A percentile compares a stretch with the other conserved stretches of the same genome.
phyloP scores from a whole-genome alignment of 768 basidiomycete species.

The Suillus cothurnatus region DNA sequence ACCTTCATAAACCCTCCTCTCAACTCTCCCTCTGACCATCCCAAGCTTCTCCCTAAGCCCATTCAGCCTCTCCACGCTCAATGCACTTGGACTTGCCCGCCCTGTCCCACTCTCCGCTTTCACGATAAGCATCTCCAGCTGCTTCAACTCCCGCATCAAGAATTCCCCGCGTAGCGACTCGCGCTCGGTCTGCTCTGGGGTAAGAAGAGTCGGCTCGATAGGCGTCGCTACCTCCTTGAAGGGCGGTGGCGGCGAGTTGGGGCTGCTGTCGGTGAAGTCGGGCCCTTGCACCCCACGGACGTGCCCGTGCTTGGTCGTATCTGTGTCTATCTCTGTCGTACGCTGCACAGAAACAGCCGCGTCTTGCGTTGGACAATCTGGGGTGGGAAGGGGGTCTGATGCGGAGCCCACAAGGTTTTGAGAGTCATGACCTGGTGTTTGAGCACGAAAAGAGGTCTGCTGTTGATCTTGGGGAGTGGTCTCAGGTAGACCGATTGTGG shows the following conservation, averaged over 20 bases:
- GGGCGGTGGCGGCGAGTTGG: slow-evolving; percentile 28
- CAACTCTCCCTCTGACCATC: background rate
- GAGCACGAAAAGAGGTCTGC: background rate
- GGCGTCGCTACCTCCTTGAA: slow-evolving; percentile 24
- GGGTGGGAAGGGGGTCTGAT: background rate
- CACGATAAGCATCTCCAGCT: background rate
- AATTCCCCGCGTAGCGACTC: slow-evolving; percentile 2
- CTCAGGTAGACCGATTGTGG: slow-evolving; percentile 6
- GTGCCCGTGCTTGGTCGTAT: background rate
- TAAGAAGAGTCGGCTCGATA: slow-evolving; percentile 2
- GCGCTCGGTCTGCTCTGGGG: slow-evolving; percentile 2
- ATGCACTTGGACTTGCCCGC: slow-evolving; percentile 6
- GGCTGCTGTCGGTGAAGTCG: slow-evolving; percentile 6
- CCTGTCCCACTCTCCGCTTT: background rate
- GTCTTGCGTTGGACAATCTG: background rate
- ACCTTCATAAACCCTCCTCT: slow-evolving; percentile 4
- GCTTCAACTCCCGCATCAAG: slow-evolving; percentile 6
- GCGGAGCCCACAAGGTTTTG: background rate
- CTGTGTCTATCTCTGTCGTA: background rate
- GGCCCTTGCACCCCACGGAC: background rate
- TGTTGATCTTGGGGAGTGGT: slow-evolving; percentile 3
- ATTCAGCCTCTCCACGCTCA: slow-evolving; percentile 5
- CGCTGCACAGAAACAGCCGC: slow-evolving; percentile 8
- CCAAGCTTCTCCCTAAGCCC: slow-evolving; percentile 1
- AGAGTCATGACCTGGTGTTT: background rate